Conservation (phyloP, 352 stramenopile species). For the Globisporangium echinulatum region DNA sequence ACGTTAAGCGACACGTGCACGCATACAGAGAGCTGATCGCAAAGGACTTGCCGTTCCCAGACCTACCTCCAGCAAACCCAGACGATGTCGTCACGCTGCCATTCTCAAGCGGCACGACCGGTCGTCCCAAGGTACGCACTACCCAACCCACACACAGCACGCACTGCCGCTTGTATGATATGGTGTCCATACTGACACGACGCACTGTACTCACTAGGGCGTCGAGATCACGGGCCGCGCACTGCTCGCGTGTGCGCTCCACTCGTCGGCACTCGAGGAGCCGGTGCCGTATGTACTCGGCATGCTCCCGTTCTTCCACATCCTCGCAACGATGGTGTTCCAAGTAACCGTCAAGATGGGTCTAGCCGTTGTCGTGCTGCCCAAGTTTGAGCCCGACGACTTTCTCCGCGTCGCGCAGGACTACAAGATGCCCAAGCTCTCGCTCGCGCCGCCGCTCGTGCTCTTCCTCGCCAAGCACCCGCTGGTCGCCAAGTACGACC, state of each 20-base stretch:
- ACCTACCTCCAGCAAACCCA: constrained; percentile 3
- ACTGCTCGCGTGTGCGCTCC: constrained; percentile 69
- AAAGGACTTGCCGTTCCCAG: constrained; percentile 4
- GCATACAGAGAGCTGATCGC: constrained; percentile 23
- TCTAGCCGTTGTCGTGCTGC: constrained; percentile 68
- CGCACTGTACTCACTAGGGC: constrained; percentile 16
- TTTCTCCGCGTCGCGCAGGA: constrained; percentile 73
- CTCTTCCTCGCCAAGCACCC: constrained; percentile 81
- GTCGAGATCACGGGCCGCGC: constrained; percentile 85
- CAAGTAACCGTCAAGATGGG: constrained; percentile 65
- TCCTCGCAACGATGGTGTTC: constrained; percentile 73
- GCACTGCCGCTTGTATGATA: background rate
- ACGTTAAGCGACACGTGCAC: too few relatives aligned
- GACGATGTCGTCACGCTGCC: constrained; percentile 40
- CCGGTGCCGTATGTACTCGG: constrained; percentile 64
- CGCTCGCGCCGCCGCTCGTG: constrained; percentile 81
- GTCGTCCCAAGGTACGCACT: constrained; percentile 47
- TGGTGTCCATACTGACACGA: too few relatives aligned
- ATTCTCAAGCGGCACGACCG: constrained; percentile 91
- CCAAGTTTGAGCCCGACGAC: constrained; percentile 77
- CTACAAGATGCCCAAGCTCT: constrained; percentile 45
- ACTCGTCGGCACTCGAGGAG: constrained; percentile 38
- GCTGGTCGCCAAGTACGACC: constrained; percentile 83
- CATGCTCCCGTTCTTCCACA: constrained; percentile 91
- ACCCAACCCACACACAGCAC: background rate